These are phyloP conservation scores for Colletotrichum sp. DNA, from an alignment of 2,329 filamentous ascomycete genomes.

Conservation along the genomic window DNA sequence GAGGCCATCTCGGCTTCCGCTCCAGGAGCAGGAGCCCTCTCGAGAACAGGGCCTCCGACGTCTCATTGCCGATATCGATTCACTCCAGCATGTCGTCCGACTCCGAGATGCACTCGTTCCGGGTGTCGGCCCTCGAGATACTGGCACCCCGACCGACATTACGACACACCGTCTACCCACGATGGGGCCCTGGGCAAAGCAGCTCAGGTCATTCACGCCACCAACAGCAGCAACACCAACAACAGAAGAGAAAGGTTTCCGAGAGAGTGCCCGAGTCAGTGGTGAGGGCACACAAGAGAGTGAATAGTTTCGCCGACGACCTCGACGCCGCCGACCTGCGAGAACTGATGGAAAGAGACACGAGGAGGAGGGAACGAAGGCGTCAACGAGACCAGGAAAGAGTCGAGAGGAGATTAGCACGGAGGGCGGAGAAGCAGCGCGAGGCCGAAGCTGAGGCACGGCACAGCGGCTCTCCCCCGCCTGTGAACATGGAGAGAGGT, in stretches of 20 bases:
- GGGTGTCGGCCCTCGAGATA: constrained; percentile 79
- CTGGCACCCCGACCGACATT: constrained; percentile 86
- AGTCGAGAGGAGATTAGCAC: constrained; percentile 67
- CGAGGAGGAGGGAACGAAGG: constrained; percentile 79
- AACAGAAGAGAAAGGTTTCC: constrained; percentile 56
- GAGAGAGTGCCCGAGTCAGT: constrained; percentile 62
- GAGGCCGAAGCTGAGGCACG: constrained; percentile 61
- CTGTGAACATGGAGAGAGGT: constrained; percentile 64
- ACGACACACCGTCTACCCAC: constrained; percentile 71
- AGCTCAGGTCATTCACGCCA: constrained; percentile 51
- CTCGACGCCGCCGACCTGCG: constrained; percentile 84
- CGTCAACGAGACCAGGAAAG: constrained; percentile 70
- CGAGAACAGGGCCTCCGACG: constrained; percentile 70
- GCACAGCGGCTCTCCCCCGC: constrained; percentile 54
- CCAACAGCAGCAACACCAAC: constrained; percentile 27
- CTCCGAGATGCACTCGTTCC: constrained; percentile 79
- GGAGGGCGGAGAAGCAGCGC: constrained; percentile 70
- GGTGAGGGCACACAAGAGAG: constrained; percentile 64
- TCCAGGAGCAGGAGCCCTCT: constrained; percentile 46
- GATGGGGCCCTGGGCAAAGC: constrained; percentile 52
- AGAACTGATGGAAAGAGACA: constrained; percentile 89
- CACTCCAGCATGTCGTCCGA: constrained; percentile 78
- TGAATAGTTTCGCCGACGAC: constrained; percentile 80
- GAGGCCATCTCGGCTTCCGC: constrained; percentile 42
- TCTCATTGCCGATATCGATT: constrained; percentile 78